Conservation (phyloP, 202 grass and related monocot genomes). For the Panicum virgatum region DNA sequence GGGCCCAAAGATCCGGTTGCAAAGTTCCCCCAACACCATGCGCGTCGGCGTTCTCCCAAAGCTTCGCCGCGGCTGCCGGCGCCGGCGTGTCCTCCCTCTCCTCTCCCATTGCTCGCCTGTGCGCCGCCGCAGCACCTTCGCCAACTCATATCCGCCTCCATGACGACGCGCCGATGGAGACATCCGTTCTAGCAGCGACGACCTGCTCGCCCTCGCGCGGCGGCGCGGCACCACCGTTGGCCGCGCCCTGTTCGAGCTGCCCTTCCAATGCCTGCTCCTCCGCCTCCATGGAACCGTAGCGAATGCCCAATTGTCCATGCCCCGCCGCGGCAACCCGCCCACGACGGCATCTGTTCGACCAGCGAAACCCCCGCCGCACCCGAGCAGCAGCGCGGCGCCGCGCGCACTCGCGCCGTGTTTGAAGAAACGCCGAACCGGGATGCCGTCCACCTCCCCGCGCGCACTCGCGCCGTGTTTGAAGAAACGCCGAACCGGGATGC, state of each 20-base stretch:
- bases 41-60: no score
- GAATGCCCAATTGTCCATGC: no score
- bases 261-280: not conserved
- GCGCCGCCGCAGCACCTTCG: not conserved
- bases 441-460: constrained; percentile 24
- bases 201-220: not conserved
- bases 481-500: no score
- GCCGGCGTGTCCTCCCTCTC: not conserved
- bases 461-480: no score
- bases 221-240: not conserved
- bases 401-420: no score
- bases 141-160: not conserved
- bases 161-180: not conserved
- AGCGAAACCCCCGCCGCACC: not conserved
- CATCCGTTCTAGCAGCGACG: not conserved
- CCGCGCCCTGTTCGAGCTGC: not conserved
- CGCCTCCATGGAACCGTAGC: no score
- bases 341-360: not conserved
- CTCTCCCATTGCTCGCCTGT: not conserved
- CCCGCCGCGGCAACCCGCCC: no score
- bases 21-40: no score
- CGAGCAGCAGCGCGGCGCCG: not conserved
- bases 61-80: not conserved
- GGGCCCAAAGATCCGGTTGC: no score
- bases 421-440: constrained; percentile 14